Conservation (phyloP, 2,329 filamentous ascomycete species). For the Magnaporthales sp. region DNA sequence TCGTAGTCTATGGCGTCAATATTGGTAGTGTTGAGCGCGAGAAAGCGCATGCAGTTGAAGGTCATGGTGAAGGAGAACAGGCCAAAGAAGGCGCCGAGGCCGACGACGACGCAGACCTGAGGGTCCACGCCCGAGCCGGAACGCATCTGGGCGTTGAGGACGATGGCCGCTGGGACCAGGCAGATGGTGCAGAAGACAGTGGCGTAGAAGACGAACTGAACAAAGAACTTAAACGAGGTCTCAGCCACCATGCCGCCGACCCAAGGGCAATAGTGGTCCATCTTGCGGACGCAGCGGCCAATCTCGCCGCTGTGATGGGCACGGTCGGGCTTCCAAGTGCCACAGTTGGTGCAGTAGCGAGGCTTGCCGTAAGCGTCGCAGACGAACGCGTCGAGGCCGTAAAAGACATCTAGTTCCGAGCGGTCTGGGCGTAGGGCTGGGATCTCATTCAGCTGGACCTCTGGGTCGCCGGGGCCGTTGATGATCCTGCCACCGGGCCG, state of each 20-base stretch:
- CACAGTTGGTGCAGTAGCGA: constrained; percentile 76
- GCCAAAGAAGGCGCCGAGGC: constrained; percentile 61
- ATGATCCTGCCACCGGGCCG: constrained; percentile 17
- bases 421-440: constrained; percentile 48
- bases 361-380: constrained; percentile 80
- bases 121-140: constrained; percentile 37
- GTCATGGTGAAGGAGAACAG: constrained; percentile 78
- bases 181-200: constrained; percentile 56
- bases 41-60: constrained; percentile 59
- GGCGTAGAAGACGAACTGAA: constrained; percentile 75
- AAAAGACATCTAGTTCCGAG: constrained; percentile 66
- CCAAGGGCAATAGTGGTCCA: constrained; percentile 96
- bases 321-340: constrained; percentile 81
- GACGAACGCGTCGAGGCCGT: constrained; percentile 73
- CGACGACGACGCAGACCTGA: constrained; percentile 59
- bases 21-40: constrained; percentile 69
- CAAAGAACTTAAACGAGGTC: constrained; percentile 83
- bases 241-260: constrained; percentile 91
- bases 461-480: constrained; percentile 11
- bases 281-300: constrained; percentile 72
- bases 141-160: constrained; percentile 44
- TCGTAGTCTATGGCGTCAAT: constrained; percentile 65
- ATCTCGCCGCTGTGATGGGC: constrained; percentile 81
- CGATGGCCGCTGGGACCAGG: constrained; percentile 51
- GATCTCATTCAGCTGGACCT: constrained; percentile 8